A percentile compares a stretch with the other conserved stretches of the same genome.
phyloP scores from a whole-genome alignment of 1,139 yeast species.

The Scheffersomyces lignicola region DNA sequence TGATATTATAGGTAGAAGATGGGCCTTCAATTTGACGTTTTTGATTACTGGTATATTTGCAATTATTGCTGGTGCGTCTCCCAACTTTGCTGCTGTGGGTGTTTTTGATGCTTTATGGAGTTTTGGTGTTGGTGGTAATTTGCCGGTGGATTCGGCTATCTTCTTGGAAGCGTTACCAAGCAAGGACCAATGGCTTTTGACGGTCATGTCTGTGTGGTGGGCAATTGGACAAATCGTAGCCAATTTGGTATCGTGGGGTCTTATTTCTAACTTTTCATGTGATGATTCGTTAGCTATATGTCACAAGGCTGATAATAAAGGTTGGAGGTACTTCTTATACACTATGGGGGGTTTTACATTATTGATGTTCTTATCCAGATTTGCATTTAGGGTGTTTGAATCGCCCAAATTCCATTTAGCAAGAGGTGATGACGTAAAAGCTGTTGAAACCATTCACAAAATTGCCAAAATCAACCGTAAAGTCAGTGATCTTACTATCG shows the following conservation, averaged over 20 bases:
- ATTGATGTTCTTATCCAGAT: constrained; percentile 35
- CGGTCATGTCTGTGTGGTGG: constrained; percentile 48
- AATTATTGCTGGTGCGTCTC: constrained; percentile 37
- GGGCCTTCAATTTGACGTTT: constrained; percentile 47
- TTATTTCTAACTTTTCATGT: constrained; percentile 41
- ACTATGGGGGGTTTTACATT: constrained; percentile 43
- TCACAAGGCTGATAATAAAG: constrained; percentile 36
- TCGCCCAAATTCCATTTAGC: constrained; percentile 42
- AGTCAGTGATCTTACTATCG: constrained; percentile 25
- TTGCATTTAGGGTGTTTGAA: constrained; percentile 37
- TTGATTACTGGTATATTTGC: constrained; percentile 42
- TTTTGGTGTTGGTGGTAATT: constrained; percentile 47
- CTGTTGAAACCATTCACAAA: constrained; percentile 34
- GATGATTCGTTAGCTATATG: constrained; percentile 22
- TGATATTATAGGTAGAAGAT: constrained; percentile 42
- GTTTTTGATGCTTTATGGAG: constrained; percentile 42
- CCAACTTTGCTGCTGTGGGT: constrained; percentile 43
- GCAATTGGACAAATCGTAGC: constrained; percentile 43
- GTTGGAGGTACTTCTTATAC: constrained; percentile 45
- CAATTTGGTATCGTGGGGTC: constrained; percentile 41
- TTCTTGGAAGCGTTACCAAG: constrained; percentile 44
- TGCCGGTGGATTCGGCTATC: constrained; percentile 47
- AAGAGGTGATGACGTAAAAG: constrained; percentile 36
- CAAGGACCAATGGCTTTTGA: constrained; percentile 39
- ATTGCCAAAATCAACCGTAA: constrained; percentile 37